These are phyloP conservation scores for Chenopodium quinoa DNA, from an alignment of 148 eudicot genomes.

Conservation along the genomic window DNA sequence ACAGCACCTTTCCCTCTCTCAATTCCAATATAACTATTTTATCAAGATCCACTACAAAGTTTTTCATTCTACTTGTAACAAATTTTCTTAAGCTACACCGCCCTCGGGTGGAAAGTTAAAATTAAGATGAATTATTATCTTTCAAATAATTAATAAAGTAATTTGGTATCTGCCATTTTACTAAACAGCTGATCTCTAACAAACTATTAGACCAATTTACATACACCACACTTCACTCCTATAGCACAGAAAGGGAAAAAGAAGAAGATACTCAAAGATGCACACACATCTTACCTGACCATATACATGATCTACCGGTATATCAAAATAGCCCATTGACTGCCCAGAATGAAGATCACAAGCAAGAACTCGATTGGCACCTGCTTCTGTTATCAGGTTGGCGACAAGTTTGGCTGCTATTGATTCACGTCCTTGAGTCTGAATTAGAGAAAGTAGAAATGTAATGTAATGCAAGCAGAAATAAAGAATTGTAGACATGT, in stretches of 20 bases:
- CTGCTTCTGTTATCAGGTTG: slow-evolving; percentile 81
- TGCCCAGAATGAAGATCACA: slow-evolving; percentile 98
- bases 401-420: slow-evolving; percentile 96
- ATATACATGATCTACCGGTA: slow-evolving; percentile 91
- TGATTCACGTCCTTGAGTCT: slow-evolving; percentile 98
- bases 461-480: background rate
- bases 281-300: slow-evolving; percentile 56
- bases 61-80: no score
- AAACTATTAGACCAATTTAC: background rate
- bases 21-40: background rate
- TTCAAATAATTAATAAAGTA: background rate
- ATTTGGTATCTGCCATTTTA: background rate
- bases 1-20: background rate
- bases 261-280: background rate
- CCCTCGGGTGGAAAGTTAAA: no score
- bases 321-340: slow-evolving; percentile 96
- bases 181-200: background rate
- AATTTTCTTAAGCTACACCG: no score
- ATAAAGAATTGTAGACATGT: no score
- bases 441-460: slow-evolving; percentile 26
- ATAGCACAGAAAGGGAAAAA: background rate
- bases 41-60: background rate
- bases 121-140: background rate
- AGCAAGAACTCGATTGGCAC: slow-evolving; percentile 92
- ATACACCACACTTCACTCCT: background rate